Evolutionary conservation across 345 rosid species (phyloP).

Genomic region (Murraya koenigii): DNA sequence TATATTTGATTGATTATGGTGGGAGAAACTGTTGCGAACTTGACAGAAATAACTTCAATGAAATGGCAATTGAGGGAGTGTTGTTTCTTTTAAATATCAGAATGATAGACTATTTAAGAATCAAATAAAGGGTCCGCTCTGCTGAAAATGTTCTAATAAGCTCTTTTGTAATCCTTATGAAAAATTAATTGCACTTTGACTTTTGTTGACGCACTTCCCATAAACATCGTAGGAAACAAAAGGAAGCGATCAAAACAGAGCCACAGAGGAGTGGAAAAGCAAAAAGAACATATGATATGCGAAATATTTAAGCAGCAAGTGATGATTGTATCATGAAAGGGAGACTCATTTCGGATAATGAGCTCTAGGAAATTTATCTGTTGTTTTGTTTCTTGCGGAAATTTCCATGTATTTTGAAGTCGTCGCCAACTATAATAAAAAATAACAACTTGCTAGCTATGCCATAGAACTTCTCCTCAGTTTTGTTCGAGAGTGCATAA

Average conservation of each 20-base stretch:
- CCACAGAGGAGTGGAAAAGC: neutral
- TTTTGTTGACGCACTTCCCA: neutral
- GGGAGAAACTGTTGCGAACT: neutral
- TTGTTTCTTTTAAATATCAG: neutral
- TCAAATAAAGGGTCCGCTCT: neutral
- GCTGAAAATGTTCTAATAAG: neutral
- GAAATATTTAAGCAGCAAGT: neutral
- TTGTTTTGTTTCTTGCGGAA: neutral
- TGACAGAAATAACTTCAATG: neutral
- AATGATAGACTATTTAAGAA: neutral
- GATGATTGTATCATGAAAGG: too few relatives aligned
- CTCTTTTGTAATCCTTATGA: neutral
- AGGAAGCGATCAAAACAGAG: neutral
- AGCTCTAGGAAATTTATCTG: neutral
- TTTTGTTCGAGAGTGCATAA: neutral
- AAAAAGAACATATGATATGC: neutral
- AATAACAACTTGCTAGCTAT: neutral
- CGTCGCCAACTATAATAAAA: neutral
- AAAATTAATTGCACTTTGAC: neutral
- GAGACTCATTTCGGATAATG: neutral
- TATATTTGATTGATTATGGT: neutral
- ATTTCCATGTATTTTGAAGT: neutral
- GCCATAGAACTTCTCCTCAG: neutral
- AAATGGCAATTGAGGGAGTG: neutral
- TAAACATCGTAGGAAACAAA: neutral